phyloP scores from a whole-genome alignment of 345 rosid species.

The Eutrema yunnanense region DNA sequence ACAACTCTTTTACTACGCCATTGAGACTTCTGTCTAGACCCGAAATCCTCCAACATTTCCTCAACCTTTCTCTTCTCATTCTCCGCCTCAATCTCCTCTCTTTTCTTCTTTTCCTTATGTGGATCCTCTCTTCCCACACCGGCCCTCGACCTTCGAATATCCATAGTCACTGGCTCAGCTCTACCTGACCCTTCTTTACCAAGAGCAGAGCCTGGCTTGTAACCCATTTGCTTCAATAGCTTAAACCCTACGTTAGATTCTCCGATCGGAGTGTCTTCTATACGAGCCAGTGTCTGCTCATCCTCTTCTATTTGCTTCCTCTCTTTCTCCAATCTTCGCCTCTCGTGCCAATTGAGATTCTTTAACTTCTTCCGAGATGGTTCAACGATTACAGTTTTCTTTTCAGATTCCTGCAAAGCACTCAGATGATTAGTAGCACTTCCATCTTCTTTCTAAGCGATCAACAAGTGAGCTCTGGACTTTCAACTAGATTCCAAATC shows the following conservation, averaged over 20 bases:
- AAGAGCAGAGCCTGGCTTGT: conserved; percentile 79
- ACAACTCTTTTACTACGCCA: conserved; percentile 67
- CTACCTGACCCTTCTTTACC: conserved; percentile 73
- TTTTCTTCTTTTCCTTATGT: conserved; percentile 71
- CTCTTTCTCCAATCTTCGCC: conserved; percentile 64
- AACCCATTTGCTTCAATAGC: conserved; percentile 90
- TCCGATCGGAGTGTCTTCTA: conserved; percentile 64
- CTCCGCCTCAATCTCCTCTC: conserved; percentile 59
- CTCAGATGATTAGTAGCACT: neutral
- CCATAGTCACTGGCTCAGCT: conserved; percentile 69
- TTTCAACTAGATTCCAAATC: neutral
- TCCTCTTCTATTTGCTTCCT: conserved; percentile 75
- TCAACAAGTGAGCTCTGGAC: neutral
- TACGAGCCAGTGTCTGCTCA: conserved; percentile 55
- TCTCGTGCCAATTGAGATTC: conserved; percentile 63
- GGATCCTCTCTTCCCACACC: conserved; percentile 89
- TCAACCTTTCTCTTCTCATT: conserved; percentile 47
- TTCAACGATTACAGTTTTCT: conserved; percentile 29
- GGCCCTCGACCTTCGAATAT: conserved; percentile 79
- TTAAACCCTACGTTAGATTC: conserved; percentile 85
- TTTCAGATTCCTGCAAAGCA: conserved; percentile 36
- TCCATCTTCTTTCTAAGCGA: no score
- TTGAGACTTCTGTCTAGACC: conserved; percentile 72
- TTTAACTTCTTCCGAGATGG: conserved; percentile 62
- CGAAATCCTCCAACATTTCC: conserved; percentile 70